A percentile compares a stretch with the other conserved stretches of the same genome.
Conservation (phyloP, 2,329 filamentous ascomycete species). For the Tricladium varicosporioides region DNA sequence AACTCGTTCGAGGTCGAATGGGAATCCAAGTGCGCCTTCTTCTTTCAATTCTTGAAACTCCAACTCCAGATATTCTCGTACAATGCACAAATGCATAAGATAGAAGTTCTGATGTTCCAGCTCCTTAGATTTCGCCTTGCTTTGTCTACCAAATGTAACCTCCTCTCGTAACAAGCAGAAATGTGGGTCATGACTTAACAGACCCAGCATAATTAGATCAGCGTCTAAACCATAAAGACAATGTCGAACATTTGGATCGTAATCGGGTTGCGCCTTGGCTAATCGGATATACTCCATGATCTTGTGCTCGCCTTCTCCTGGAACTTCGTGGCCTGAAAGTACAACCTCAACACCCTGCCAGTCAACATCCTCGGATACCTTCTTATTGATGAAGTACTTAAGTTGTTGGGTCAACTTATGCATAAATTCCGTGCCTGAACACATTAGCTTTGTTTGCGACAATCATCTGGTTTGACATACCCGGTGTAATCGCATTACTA, state of each 20-base stretch:
- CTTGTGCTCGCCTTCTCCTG: constrained; percentile 98
- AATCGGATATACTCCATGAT: constrained; percentile 99
- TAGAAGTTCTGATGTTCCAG: constrained; percentile 99
- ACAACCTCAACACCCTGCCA: constrained; percentile 98
- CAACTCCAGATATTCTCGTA: constrained; percentile 92
- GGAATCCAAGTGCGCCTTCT: constrained; percentile 68
- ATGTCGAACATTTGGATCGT: constrained; percentile 90
- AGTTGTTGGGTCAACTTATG: constrained; percentile 90
- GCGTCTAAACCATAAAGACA: constrained; percentile 97
- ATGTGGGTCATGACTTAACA: constrained; percentile 96
- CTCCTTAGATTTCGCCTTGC: constrained; percentile 88
- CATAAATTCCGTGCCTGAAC: constrained; percentile 80
- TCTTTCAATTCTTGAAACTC: constrained; percentile 92
- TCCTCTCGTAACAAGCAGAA: constrained; percentile 97
- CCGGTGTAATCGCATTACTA: constrained; percentile 98
- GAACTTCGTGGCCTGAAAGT: constrained; percentile 94
- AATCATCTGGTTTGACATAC: constrained; percentile 36
- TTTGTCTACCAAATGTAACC: constrained; percentile 90
- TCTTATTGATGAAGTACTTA: constrained; percentile 99
- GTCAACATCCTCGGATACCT: constrained; percentile 92
- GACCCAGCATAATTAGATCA: constrained; percentile 96
- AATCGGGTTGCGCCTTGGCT: constrained; percentile 90
- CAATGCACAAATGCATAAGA: constrained; percentile 94
- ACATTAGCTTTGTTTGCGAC: constrained; percentile 35
- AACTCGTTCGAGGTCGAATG: constrained; percentile 90